Evolutionary conservation across 768 basidiomycete species (phyloP).

Genomic region (Saitozyma sp.): DNA sequence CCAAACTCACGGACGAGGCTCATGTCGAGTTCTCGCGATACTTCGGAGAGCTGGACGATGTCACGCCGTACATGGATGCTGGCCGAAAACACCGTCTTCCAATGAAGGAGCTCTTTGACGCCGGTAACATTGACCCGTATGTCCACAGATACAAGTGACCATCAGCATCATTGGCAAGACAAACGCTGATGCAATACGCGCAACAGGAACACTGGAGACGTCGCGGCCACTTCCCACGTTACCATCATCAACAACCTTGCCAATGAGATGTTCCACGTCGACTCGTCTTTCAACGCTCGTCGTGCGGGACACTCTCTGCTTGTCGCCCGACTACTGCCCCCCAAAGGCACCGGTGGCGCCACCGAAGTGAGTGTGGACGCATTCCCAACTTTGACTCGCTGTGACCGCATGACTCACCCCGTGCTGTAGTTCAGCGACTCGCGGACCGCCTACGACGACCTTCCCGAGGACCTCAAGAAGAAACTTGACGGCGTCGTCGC

Average conservation of each 20-base stretch:
- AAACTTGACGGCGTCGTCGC: slow-evolving; percentile 23
- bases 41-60: slow-evolving; percentile 38
- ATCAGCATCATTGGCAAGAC: neutral
- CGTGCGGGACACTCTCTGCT: slow-evolving; percentile 39
- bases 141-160: neutral
- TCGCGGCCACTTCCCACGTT: slow-evolving; percentile 43
- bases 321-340: slow-evolving; percentile 41
- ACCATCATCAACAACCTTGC: slow-evolving; percentile 41
- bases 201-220: slow-evolving; percentile 11
- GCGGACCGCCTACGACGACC: slow-evolving; percentile 37
- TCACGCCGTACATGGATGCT: slow-evolving; percentile 26
- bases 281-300: slow-evolving; percentile 28
- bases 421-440: slow-evolving; percentile 33
- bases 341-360: slow-evolving; percentile 37
- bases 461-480: slow-evolving; percentile 39
- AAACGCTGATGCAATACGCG: neutral
- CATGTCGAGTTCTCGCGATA: slow-evolving; percentile 39
- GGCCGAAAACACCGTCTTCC: slow-evolving; percentile 37
- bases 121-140: slow-evolving; percentile 40
- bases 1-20: slow-evolving; percentile 40
- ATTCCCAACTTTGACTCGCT: neutral
- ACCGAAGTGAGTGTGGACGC: slow-evolving; percentile 20
- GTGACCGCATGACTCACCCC: neutral
- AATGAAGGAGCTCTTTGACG: slow-evolving; percentile 40
- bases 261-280: slow-evolving; percentile 30